Evolutionary conservation across 2,329 filamentous ascomycete genomes (phyloP), one percentile per base, ranked within the genome.

Genomic region (Colletotrichum acutatum): DNA sequence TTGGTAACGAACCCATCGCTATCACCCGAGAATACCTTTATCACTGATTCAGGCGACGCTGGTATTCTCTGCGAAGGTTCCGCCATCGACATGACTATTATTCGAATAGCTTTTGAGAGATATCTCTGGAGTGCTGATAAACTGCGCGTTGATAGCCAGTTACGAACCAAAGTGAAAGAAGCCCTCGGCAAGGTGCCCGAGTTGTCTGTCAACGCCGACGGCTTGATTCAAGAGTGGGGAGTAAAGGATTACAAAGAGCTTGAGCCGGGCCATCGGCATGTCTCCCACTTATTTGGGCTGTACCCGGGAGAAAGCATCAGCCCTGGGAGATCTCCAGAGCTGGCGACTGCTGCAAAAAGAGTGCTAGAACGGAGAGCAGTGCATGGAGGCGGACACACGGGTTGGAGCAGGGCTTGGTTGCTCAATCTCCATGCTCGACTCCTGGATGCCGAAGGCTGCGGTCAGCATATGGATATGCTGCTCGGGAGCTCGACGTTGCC

Each of bases 181-280:
- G 42, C 57, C 5, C 46, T 74, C 6, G 26, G 28, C 7, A 75
- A 12, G 60, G 71, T 80, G 1, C 79, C 78, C 3, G 72, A 75
- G 2, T 71, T 78, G n/a, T 37, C 49, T 26, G 67, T 68, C 11
- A 75, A 74, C 19, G 14, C 72, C 76, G 3, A 78, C 12, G 83
- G 82, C 2, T 78, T 82, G 42, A 80, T 86, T 12, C 82, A 84
- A 28, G 84, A 86, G 77, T 86, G 83, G 83, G 85, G 87, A n/a
- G 80, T 80, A 2, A 80, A 79, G 3, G 78, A 86, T 7, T 82
- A 83, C 54, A 74, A 76, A 11, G 84, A 82, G 72, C 78, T 81
- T 4, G 86, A 88, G 60, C 85, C 83, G 0, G 86, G 86, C 0
- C 86, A 89, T 71, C 82, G 87, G 0, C 87, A 89, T 62, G 81